Percentiles rank a stretch among this genome's conserved stretches.
Conservation (phyloP, 345 rosid species). For the Viola odorata region DNA sequence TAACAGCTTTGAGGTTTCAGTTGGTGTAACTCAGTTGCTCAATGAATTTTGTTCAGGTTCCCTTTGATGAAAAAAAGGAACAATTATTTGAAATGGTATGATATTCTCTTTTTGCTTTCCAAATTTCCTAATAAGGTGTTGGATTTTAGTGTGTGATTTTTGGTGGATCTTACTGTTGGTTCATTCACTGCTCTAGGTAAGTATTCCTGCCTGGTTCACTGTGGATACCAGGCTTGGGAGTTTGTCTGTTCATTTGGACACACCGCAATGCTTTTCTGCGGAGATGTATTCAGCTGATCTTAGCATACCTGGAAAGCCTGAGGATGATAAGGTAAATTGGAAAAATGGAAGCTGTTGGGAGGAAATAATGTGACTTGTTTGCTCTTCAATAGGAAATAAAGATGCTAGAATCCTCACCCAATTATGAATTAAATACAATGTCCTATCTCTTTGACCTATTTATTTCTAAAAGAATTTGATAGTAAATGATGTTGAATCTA, state of each 20-base stretch:
- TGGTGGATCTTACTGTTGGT: slow-evolving; percentile 15
- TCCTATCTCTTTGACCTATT: neutral
- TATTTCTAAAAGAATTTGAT: slow-evolving; percentile 1
- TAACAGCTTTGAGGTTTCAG: slow-evolving; percentile 1
- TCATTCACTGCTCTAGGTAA: slow-evolving; percentile 50
- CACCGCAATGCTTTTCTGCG: slow-evolving; percentile 97
- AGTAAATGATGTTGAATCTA: neutral
- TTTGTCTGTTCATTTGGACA: slow-evolving; percentile 91
- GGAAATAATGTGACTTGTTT: neutral
- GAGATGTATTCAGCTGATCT: slow-evolving; percentile 99
- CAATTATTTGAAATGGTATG: slow-evolving; percentile 91
- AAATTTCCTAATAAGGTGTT: neutral
- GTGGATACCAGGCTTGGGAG: slow-evolving; percentile 94
- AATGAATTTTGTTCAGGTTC: slow-evolving; percentile 39
- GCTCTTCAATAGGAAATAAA: neutral
- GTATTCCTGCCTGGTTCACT: slow-evolving; percentile 97
- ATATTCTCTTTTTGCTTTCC: neutral
- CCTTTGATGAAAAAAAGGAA: slow-evolving; percentile 92
- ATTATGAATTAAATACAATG: neutral
- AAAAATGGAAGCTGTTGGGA: neutral
- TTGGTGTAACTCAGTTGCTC: slow-evolving; percentile 1
- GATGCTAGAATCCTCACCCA: neutral
- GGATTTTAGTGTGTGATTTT: neutral
- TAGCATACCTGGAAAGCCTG: slow-evolving; percentile 82
- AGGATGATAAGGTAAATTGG: slow-evolving; percentile 82